Evolutionary conservation across 306 rosid species (phyloP).

Genomic region (Elaeagnus macrophylla): DNA sequence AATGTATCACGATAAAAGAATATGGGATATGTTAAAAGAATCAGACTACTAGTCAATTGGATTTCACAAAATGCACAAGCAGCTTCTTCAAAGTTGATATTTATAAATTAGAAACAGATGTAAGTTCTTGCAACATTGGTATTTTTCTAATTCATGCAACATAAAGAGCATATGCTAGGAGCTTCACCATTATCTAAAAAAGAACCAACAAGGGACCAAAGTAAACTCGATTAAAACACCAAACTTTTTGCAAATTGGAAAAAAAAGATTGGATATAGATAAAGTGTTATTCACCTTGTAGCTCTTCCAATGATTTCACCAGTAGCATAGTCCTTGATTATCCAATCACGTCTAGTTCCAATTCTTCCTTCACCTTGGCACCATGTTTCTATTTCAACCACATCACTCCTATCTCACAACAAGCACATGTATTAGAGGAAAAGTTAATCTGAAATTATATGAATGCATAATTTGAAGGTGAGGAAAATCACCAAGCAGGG

Average conservation of each 20-base stretch:
- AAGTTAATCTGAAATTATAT: slow-evolving; percentile 9
- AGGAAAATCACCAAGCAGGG: slow-evolving; percentile 71
- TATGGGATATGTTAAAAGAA: background rate
- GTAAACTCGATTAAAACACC: too few relatives aligned
- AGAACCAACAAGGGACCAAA: too few relatives aligned
- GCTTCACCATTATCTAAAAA: too few relatives aligned
- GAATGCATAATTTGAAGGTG: background rate
- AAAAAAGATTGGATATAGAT: background rate
- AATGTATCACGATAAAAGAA: slow-evolving; percentile 5
- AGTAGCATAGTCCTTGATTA: slow-evolving; percentile 61
- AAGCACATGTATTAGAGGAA: slow-evolving; percentile 12
- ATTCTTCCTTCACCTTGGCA: slow-evolving; percentile 90
- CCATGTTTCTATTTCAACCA: slow-evolving; percentile 94
- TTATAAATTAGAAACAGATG: background rate
- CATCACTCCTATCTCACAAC: slow-evolving; percentile 67
- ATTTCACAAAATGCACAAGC: background rate
- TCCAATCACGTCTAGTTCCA: slow-evolving; percentile 94
- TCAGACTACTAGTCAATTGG: background rate
- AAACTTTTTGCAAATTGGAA: background rate
- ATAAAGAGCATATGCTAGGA: background rate
- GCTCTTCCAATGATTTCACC: slow-evolving; percentile 89
- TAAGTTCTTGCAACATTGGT: background rate
- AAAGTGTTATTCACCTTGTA: slow-evolving; percentile 45
- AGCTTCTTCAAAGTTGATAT: slow-evolving; percentile 1
- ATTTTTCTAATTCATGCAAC: background rate